Evolutionary conservation across 2,329 filamentous ascomycete species (phyloP).

Genomic region (Fusarium proliferatum): DNA sequence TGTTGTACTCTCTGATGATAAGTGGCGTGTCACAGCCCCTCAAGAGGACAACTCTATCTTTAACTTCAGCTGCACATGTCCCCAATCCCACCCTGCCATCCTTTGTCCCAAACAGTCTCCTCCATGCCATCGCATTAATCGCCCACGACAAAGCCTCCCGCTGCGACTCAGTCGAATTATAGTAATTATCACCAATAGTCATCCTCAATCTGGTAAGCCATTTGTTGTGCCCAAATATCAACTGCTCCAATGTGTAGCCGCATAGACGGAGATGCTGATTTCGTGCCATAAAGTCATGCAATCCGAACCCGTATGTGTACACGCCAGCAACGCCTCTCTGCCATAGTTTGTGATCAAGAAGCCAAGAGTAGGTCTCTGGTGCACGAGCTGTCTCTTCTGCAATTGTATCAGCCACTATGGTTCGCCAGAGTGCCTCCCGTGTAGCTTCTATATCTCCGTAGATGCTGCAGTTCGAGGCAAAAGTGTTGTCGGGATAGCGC

Average conservation of each 20-base stretch:
- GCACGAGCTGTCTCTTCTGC: accelerated
- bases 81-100: conserved; percentile 17
- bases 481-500: too few species aligned
- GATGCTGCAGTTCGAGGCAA: too few species aligned
- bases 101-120: background rate
- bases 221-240: background rate
- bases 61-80: background rate
- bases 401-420: too few species aligned
- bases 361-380: too few species aligned
- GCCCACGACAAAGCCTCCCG: background rate
- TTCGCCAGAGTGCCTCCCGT: too few species aligned
- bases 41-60: background rate
- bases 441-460: too few species aligned
- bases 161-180: background rate
- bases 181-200: too few species aligned
- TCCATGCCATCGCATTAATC: conserved; percentile 11
- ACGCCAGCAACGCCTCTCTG: background rate
- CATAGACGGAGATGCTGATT: background rate
- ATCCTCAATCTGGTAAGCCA: background rate
- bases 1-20: background rate
- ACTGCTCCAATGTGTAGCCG: background rate
- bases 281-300: background rate
- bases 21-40: background rate
- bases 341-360: background rate
- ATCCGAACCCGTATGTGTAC: background rate